Percentiles rank a stretch among this genome's conserved stretches.
These are phyloP conservation scores for Trifolium repens DNA, from an alignment of 306 rosid species.

Conservation along the genomic window DNA sequence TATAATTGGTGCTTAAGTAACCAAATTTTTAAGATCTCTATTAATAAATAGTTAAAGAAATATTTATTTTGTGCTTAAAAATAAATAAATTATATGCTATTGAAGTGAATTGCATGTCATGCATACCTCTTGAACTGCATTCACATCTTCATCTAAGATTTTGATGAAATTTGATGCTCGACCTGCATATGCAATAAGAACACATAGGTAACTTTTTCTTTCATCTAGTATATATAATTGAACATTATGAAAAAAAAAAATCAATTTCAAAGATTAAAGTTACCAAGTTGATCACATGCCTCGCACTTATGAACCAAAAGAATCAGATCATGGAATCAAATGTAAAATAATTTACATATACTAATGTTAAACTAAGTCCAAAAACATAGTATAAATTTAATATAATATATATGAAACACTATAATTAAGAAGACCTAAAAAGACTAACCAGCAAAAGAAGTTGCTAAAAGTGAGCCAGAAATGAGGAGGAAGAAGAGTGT, in stretches of 20 bases:
- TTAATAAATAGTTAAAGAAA: conserved; percentile 16
- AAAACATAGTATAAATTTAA: neutral
- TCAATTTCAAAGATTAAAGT: conserved; percentile 12
- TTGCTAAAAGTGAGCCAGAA: conserved; percentile 63
- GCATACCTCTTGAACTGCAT: conserved; percentile 47
- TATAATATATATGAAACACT: conserved; percentile 22
- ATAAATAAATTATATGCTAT: neutral
- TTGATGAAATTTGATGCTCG: conserved; percentile 50
- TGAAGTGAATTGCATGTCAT: neutral
- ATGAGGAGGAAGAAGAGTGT: conserved; percentile 51
- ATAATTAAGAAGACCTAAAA: conserved; percentile 45
- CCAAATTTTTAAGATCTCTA: neutral
- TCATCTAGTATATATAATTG: neutral
- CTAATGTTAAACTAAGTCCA: conserved; percentile 24
- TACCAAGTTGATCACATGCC: conserved; percentile 45
- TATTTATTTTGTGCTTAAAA: no score
- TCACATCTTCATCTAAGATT: conserved; percentile 43
- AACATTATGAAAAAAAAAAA: neutral
- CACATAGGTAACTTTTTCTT: conserved; percentile 5
- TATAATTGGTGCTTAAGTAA: neutral
- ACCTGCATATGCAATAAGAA: conserved; percentile 51
- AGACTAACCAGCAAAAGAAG: conserved; percentile 68
- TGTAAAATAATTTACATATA: conserved; percentile 8
- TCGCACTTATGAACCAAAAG: conserved; percentile 39
- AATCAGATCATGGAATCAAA: conserved; percentile 33